These are phyloP conservation scores for Ophiocordyceps camponoti-saundersi DNA, from an alignment of 2,329 filamentous ascomycete genomes.

Conservation along the genomic window DNA sequence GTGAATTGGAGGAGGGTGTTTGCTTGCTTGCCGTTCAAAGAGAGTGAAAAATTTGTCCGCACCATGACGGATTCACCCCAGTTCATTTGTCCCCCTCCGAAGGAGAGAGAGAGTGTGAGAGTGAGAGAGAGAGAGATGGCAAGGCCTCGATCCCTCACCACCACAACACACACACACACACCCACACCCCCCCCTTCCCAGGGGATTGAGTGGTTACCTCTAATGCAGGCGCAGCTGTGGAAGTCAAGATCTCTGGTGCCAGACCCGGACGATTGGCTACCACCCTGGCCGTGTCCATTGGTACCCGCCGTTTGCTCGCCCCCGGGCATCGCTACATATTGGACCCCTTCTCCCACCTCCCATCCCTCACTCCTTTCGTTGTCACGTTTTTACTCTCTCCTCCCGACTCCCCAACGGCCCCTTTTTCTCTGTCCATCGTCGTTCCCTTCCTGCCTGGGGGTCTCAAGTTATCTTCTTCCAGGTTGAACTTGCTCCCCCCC, in stretches of 20 bases:
- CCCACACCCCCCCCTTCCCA: background rate
- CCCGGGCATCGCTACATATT: slow-evolving; percentile 5
- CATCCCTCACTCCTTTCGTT: slow-evolving; percentile 3
- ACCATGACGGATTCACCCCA: background rate
- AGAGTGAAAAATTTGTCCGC: background rate
- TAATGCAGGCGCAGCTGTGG: slow-evolving; percentile 3
- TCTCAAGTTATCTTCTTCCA: too few species aligned
- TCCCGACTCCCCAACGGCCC: slow-evolving; percentile 1
- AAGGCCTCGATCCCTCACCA: background rate
- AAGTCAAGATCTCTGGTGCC: slow-evolving; percentile 12
- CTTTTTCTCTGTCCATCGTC: slow-evolving; percentile 1
- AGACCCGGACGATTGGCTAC: slow-evolving; percentile 16
- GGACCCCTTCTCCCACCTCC: slow-evolving; percentile 6
- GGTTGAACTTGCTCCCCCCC: too few species aligned
- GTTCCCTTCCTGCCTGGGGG: background rate
- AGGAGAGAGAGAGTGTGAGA: too few species aligned
- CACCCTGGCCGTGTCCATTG: slow-evolving; percentile 8
- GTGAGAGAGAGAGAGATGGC: too few species aligned
- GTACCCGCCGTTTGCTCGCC: background rate
- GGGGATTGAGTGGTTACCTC: slow-evolving; percentile 5
- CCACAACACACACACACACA: background rate
- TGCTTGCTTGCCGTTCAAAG: background rate
- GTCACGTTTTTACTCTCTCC: slow-evolving; percentile 1
- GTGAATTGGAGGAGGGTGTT: too few species aligned
- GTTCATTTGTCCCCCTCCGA: background rate